Base-by-base conservation (phyloP, 371 early-diverging fungal genomes). In the Lichtheimia corymbifera region DNA sequence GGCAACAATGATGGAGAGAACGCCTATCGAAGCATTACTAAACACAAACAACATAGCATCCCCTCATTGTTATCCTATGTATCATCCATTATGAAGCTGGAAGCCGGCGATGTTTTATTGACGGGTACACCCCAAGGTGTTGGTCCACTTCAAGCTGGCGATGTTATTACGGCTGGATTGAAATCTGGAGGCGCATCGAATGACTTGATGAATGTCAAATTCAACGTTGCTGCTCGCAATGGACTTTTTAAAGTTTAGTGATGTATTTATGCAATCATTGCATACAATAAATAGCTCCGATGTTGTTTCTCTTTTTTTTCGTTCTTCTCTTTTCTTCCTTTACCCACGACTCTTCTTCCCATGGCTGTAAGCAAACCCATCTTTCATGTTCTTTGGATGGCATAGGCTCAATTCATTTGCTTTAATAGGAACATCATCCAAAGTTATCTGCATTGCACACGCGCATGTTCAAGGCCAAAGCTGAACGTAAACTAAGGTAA, bases 111-210 rank as follows among this genome's bases (percentile, higher is more conserved):
- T 75, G 73, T 91, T 22, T 68, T 93, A 45, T 62, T 91, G 59
- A 90, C 92, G 11, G 92, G 95, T 51, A 97, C 97, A 17, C 95
- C 97, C 12, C 70, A 82, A 56, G 97, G 97, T 11, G 97, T 96
- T 2, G 95, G 95, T 0, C 91, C 90, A 0, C 85, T 96, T 30
- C 40, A 63, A 5, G 76, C 90, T 5, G 98, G 97, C 2, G 87
- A 95, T 67, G 77, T 75, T 25, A 69, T 97, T 12, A 86, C 83
- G 22, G 92, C 87, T 35, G 92, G 91, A 2, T 71, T 96, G 53
- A 83, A 82, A 49, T 65, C 70, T n/a, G 74, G 62, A 24, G 51
- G 59, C 1, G 67, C 72, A 22, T 50, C 60, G 2, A 61, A 64
- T 28, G 75, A 76, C 45, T 52, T 73, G 50, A 50, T 80, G 4